Evolutionary conservation across 345 rosid species (phyloP).

Genomic region (Aquilaria sinensis): DNA sequence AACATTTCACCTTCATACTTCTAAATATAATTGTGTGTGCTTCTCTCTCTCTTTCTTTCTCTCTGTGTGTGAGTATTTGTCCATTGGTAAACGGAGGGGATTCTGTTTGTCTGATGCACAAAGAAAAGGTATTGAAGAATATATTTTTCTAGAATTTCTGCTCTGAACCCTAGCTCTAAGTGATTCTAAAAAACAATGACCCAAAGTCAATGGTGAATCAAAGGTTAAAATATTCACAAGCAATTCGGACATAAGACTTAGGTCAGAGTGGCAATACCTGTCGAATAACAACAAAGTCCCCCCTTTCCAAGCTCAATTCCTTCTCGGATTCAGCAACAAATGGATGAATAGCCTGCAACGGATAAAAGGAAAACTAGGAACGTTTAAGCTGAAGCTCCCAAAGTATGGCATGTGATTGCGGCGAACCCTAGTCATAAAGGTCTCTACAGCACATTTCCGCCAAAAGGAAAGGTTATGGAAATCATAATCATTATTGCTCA

Average conservation of each 20-base stretch:
- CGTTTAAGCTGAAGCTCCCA: not conserved
- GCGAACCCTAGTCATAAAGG: not conserved
- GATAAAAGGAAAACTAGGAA: constrained; percentile 8
- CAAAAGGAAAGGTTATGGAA: too few species aligned
- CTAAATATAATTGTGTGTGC: too few species aligned
- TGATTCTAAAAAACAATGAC: not conserved
- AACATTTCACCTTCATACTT: too few species aligned
- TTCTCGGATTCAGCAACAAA: constrained; percentile 81
- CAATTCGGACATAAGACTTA: constrained; percentile 2
- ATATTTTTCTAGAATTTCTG: not conserved
- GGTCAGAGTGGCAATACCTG: constrained; percentile 42
- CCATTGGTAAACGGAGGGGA: not conserved
- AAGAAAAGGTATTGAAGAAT: constrained; percentile 1
- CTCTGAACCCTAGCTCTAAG: not conserved
- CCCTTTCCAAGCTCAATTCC: constrained; percentile 72
- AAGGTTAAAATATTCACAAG: constrained; percentile 6
- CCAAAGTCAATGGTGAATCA: constrained; percentile 4
- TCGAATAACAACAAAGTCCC: constrained; percentile 87
- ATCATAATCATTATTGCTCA: too few species aligned
- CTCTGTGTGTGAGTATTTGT: too few species aligned
- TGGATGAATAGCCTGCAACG: constrained; percentile 60
- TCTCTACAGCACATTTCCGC: too few species aligned
- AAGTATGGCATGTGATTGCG: not conserved
- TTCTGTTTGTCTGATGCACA: not conserved
- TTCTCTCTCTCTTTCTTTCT: too few species aligned